A percentile compares a stretch with the other conserved stretches of the same genome.
Conservation (phyloP, 192 early-diverging fungal genomes). For the Glomus cerebriforme region DNA sequence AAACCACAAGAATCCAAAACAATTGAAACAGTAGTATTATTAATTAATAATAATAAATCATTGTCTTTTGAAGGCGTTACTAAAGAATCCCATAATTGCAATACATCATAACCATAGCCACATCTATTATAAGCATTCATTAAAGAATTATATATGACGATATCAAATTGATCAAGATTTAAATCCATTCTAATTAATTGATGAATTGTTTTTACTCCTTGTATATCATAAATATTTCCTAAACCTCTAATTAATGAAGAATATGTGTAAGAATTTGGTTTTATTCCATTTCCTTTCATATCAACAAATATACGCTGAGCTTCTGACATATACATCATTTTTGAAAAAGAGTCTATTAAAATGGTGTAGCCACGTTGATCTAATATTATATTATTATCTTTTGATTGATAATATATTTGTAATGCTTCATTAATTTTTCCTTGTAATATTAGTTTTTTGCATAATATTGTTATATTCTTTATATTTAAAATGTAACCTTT, state of each 20-base stretch:
- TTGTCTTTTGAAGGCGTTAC: not conserved
- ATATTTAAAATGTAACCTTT: not conserved
- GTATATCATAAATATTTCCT: constrained; percentile 22
- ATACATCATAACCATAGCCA: constrained; percentile 35
- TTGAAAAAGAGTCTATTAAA: constrained; percentile 4
- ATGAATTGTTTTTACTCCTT: constrained; percentile 36
- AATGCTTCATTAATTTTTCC: not conserved
- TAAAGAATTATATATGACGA: constrained; percentile 43
- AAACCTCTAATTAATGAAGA: constrained; percentile 40
- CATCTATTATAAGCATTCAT: constrained; percentile 50
- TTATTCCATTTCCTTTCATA: constrained; percentile 21
- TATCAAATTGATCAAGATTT: constrained; percentile 41
- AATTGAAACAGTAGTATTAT: constrained; percentile 41
- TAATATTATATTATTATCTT: not conserved
- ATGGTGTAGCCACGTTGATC: not conserved
- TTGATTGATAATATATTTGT: constrained; percentile 12
- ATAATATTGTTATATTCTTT: not conserved
- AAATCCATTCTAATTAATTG: constrained; percentile 45
- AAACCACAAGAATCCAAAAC: constrained; percentile 47
- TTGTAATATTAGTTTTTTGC: not conserved
- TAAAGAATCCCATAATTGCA: constrained; percentile 45
- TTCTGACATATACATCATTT: constrained; percentile 17
- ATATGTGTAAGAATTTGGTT: constrained; percentile 39
- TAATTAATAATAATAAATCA: constrained; percentile 7
- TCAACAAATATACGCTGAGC: constrained; percentile 36